Percentiles rank a stretch among this genome's conserved stretches.
Evolutionary conservation across 129 eudicot species (phyloP).

Genomic region (Heracleum sosnowskyi): DNA sequence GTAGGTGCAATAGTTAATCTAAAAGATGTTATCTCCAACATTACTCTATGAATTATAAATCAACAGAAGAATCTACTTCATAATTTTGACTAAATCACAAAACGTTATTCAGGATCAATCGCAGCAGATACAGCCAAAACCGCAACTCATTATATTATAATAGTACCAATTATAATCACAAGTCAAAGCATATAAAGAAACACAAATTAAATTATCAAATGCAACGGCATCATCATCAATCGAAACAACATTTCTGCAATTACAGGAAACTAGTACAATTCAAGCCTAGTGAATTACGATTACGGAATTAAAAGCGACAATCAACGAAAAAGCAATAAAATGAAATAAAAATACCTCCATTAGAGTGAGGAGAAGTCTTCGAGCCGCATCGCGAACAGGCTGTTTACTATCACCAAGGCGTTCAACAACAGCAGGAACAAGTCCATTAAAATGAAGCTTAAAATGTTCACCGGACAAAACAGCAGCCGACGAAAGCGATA

Average conservation of each 20-base stretch:
- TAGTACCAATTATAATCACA: neutral
- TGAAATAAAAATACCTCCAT: neutral
- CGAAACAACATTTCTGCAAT: neutral
- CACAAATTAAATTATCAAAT: neutral
- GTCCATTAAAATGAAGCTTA: constrained; percentile 6
- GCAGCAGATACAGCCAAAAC: no score
- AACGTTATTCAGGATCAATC: no score
- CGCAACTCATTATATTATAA: no score
- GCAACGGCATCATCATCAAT: neutral
- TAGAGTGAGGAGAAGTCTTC: neutral
- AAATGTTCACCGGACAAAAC: constrained; percentile 1
- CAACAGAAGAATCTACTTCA: neutral
- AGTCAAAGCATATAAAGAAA: neutral
- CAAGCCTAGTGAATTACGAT: neutral
- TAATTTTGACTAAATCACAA: neutral
- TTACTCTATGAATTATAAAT: neutral
- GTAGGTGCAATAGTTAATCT: neutral
- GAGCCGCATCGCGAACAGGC: neutral
- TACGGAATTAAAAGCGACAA: neutral
- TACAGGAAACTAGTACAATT: neutral
- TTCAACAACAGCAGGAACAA: constrained; percentile 6
- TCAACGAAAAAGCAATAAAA: neutral
- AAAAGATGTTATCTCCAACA: neutral
- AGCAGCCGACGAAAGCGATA: constrained; percentile 3
- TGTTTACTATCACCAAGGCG: constrained; percentile 6